Evolutionary conservation across 192 early-diverging fungal species (phyloP).

Genomic region (Coemansia sp.): DNA sequence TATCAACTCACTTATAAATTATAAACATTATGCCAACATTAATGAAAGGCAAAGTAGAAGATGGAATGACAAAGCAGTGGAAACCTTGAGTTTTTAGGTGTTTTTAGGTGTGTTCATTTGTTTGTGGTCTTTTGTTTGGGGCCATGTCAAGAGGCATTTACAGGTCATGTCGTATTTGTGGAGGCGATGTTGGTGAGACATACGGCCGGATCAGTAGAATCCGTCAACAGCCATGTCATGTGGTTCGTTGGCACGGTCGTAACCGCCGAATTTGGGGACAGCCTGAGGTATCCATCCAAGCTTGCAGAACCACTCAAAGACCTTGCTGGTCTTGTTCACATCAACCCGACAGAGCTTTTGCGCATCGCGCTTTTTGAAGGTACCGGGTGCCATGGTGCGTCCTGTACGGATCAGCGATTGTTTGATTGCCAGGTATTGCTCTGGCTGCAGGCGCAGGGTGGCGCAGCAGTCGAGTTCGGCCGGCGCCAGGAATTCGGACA

Average conservation of each 20-base stretch:
- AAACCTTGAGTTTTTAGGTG: no score
- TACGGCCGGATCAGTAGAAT: background rate
- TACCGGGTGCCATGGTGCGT: slow-evolving; percentile 31
- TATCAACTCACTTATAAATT: background rate
- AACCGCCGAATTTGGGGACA: slow-evolving; percentile 2
- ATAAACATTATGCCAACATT: background rate
- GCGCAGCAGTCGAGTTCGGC: slow-evolving; percentile 50
- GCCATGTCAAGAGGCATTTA: no score
- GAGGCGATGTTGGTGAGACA: background rate
- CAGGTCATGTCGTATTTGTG: no score
- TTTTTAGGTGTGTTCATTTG: no score
- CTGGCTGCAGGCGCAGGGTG: slow-evolving; percentile 38
- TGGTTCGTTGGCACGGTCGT: background rate
- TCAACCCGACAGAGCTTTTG: slow-evolving; percentile 88
- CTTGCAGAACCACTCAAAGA: slow-evolving; percentile 86
- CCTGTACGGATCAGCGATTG: slow-evolving; percentile 45
- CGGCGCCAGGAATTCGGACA: slow-evolving; percentile 30
- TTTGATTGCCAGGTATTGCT: slow-evolving; percentile 48
- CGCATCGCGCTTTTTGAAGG: slow-evolving; percentile 78
- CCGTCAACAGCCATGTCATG: background rate
- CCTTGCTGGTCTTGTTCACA: slow-evolving; percentile 87
- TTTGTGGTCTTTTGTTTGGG: no score
- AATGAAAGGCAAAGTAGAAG: background rate
- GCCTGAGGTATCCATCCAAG: slow-evolving; percentile 75
- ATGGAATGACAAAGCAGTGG: background rate